These are phyloP conservation scores for Monosporascus sp. DNA, from an alignment of 2,329 filamentous ascomycete species.

Conservation along the genomic window DNA sequence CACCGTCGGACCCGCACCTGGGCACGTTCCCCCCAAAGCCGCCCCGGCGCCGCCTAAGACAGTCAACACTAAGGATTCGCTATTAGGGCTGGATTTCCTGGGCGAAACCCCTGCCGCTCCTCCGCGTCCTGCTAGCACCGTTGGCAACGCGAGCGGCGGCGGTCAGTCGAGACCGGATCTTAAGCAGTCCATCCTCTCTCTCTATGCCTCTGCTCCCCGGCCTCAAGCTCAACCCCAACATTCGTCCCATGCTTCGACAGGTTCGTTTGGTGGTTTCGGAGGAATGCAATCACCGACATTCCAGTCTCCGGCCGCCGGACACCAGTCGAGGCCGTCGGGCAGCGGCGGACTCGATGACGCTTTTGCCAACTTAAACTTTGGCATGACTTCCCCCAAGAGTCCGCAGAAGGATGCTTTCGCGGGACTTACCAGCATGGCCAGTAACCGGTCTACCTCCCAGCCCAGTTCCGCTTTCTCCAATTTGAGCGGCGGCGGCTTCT, in stretches of 20 bases:
- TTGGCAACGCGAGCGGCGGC: slow-evolving; percentile 53
- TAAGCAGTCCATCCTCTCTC: slow-evolving; percentile 93
- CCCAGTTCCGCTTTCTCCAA: slow-evolving; percentile 41
- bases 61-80: slow-evolving; percentile 76
- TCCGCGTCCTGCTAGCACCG: slow-evolving; percentile 78
- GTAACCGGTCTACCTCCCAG: slow-evolving; percentile 33
- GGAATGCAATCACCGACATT: slow-evolving; percentile 56
- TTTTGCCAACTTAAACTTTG: slow-evolving; percentile 66
- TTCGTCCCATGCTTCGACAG: slow-evolving; percentile 50
- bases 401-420: slow-evolving; percentile 33
- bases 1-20: slow-evolving; percentile 62
- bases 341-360: slow-evolving; percentile 71
- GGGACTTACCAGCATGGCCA: slow-evolving; percentile 26
- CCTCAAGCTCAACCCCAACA: slow-evolving; percentile 56
- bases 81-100: slow-evolving; percentile 90
- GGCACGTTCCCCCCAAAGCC: slow-evolving; percentile 53
- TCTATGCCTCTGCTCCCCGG: slow-evolving; percentile 82
- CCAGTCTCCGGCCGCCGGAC: slow-evolving; percentile 48
- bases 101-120: slow-evolving; percentile 65
- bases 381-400: slow-evolving; percentile 35
- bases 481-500: slow-evolving; percentile 72
- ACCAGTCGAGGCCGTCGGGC: slow-evolving; percentile 44
- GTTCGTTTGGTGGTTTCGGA: slow-evolving; percentile 68
- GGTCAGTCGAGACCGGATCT: slow-evolving; percentile 81
- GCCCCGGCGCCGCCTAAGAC: slow-evolving; percentile 62